Evolutionary conservation across 2,329 filamentous ascomycete species (phyloP).

Genomic region (Seiridium unicorne): DNA sequence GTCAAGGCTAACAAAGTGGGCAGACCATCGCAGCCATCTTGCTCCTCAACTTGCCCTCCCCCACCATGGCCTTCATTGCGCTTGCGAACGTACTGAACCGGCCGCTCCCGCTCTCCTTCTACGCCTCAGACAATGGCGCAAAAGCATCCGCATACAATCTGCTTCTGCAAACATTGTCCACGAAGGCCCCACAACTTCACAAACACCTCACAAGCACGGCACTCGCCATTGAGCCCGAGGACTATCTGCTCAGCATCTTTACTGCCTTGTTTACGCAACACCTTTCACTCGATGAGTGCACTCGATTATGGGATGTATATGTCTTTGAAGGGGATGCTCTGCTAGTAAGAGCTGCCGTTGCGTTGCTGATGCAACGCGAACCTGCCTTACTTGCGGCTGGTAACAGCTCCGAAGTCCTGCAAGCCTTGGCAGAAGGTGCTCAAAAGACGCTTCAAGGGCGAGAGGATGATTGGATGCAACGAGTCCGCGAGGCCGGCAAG

Average conservation of each 20-base stretch:
- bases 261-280: constrained; percentile 62
- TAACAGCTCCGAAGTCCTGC: constrained; percentile 40
- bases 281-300: constrained; percentile 67
- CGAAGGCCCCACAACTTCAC: constrained; percentile 64
- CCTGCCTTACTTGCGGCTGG: constrained; percentile 48
- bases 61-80: constrained; percentile 65
- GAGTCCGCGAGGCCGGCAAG: constrained; percentile 20
- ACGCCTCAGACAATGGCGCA: constrained; percentile 66
- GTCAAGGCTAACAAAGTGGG: constrained; percentile 14
- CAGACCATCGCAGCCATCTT: constrained; percentile 72
- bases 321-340: constrained; percentile 78
- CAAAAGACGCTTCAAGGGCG: constrained; percentile 17
- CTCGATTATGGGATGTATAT: constrained; percentile 77
- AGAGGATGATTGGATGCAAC: constrained; percentile 26
- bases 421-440: constrained; percentile 31
- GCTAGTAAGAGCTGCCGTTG: constrained; percentile 69
- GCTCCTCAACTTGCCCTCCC: constrained; percentile 66
- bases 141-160: constrained; percentile 69
- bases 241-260: constrained; percentile 61
- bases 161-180: constrained; percentile 63
- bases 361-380: constrained; percentile 56
- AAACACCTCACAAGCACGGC: constrained; percentile 58
- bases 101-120: constrained; percentile 72
- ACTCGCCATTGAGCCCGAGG: constrained; percentile 42
- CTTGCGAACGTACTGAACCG: constrained; percentile 78